Percentiles rank a stretch among this genome's conserved stretches.
phyloP scores from a whole-genome alignment of 2,329 filamentous ascomycete genomes.

The Pseudohalonectria lignicola region DNA sequence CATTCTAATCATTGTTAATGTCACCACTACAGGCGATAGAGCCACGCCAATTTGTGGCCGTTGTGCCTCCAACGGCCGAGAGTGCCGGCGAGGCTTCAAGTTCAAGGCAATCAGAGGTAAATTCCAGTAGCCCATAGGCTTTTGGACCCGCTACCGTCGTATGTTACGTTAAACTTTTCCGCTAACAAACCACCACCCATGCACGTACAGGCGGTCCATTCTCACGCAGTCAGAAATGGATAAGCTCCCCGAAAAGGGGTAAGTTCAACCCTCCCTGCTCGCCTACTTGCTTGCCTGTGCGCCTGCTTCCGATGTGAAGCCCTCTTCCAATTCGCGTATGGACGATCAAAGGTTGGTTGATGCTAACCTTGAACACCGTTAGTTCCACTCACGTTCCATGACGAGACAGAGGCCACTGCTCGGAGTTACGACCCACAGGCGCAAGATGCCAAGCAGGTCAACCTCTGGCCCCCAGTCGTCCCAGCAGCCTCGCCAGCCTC shows the following conservation, averaged over 20 bases:
- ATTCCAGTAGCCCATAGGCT: too few species aligned
- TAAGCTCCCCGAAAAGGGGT: conserved; percentile 17
- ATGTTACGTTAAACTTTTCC: too few species aligned
- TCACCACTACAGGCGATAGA: conserved; percentile 29
- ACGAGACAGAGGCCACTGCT: conserved; percentile 2
- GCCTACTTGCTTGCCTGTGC: too few species aligned
- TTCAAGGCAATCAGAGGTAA: conserved; percentile 17
- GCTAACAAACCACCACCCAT: too few species aligned
- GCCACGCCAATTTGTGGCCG: conserved; percentile 20
- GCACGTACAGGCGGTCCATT: too few species aligned
- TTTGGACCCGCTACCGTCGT: too few species aligned
- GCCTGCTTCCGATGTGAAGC: too few species aligned
- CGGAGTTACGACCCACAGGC: not conserved
- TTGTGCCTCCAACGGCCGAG: conserved; percentile 13
- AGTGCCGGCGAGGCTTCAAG: conserved; percentile 19
- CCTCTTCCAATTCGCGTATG: too few species aligned
- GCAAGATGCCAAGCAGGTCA: too few species aligned
- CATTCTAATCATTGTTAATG: too few species aligned
- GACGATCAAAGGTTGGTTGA: too few species aligned
- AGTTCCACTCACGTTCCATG: conserved; percentile 1
- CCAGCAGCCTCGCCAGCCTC: not conserved
- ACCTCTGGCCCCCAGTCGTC: not conserved
- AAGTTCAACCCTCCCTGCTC: conserved; percentile 9
- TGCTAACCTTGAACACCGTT: too few species aligned
- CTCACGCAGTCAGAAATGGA: conserved; percentile 19